Conservation (phyloP, 495 filamentous ascomycete genomes). For the Gamarada debralockiae region DNA sequence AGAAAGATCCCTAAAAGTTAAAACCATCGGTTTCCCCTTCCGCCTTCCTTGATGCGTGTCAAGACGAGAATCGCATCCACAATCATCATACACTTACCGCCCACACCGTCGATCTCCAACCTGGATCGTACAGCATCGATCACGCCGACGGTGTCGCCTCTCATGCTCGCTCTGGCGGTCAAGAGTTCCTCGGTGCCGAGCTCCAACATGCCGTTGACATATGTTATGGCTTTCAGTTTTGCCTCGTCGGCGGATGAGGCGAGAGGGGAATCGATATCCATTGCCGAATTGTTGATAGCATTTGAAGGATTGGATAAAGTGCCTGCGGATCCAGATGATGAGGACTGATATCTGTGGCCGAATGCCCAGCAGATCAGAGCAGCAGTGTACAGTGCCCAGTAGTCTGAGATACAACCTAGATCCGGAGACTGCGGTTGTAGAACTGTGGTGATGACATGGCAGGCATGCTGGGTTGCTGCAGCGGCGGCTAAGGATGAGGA, state of each 20-base stretch:
- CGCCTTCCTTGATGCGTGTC: conserved; percentile 15
- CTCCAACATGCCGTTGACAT: conserved; percentile 15
- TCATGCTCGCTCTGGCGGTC: conserved; percentile 15
- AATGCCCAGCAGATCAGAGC: conserved; percentile 27
- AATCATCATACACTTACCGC: conserved; percentile 16
- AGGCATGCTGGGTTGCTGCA: conserved; percentile 21
- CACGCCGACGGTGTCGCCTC: conserved; percentile 16
- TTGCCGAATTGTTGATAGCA: conserved; percentile 3
- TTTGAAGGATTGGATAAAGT: neutral
- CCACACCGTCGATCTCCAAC: conserved; percentile 15
- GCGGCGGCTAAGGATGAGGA: conserved; percentile 15
- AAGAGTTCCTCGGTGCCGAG: conserved; percentile 19
- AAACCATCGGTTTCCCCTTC: conserved; percentile 21
- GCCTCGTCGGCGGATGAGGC: conserved; percentile 1
- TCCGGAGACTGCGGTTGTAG: neutral
- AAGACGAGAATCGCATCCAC: conserved; percentile 22
- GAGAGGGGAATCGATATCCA: conserved; percentile 3
- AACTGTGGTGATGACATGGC: conserved; percentile 10
- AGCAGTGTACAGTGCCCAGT: conserved; percentile 22
- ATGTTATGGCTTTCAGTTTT: conserved; percentile 14
- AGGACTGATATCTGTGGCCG: conserved; percentile 19
- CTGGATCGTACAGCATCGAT: conserved; percentile 14
- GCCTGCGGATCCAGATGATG: neutral
- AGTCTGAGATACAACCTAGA: conserved; percentile 13
- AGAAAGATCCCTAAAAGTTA: neutral